Evolutionary conservation across 2,329 filamentous ascomycete genomes (phyloP), one percentile per base, ranked within the genome.

Genomic region (Nannizzia gypsea): DNA sequence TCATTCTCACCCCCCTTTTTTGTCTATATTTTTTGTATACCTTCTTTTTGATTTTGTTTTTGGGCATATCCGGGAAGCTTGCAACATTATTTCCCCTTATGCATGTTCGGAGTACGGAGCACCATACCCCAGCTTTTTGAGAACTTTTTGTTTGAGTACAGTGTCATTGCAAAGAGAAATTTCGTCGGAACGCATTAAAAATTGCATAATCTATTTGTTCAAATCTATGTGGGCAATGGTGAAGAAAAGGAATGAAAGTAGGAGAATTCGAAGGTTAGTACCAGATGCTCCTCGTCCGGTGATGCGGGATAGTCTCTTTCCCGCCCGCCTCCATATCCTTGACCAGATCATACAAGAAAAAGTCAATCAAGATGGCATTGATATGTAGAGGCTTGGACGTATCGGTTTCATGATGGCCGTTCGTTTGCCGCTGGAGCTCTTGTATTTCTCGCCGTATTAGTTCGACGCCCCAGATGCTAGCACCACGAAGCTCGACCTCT

Each of bases 391-490:
- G 65, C 58, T 63, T 56, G n/a, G 17, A 60, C n/a, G 15, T 57
- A 6, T 36, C 59, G 9, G 24, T 34, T 38, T 24, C 42, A 9
- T 59, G 40, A 22, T 61, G 60, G 15, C 60, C 40, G 48, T 59
- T 60, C 38, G 62, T 62, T 15, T 59, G 36, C 20, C 28, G 58
- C 40, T n/a, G 48, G 31, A 48, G 46, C 2, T n/a, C 48, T 17
- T 38, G 36, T 57, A 99, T 97, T 71, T 96, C 89, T 36, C 87
- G 81, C 58, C 85, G 80, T 64, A 99, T 87, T 64, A 96, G 76
- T 72, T 99, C 93, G 1, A 97, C 88, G 63, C 89, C 93, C 91
- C 92, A 97, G 65, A 99, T 96, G 68, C 89, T 96, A 70, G 90
- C 93, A 13, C 89, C 92, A 74, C 93, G 82, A 36, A 99, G 78